phyloP scores from a whole-genome alignment of 768 basidiomycete genomes.

The Tylopilus rubrobrunneus region DNA sequence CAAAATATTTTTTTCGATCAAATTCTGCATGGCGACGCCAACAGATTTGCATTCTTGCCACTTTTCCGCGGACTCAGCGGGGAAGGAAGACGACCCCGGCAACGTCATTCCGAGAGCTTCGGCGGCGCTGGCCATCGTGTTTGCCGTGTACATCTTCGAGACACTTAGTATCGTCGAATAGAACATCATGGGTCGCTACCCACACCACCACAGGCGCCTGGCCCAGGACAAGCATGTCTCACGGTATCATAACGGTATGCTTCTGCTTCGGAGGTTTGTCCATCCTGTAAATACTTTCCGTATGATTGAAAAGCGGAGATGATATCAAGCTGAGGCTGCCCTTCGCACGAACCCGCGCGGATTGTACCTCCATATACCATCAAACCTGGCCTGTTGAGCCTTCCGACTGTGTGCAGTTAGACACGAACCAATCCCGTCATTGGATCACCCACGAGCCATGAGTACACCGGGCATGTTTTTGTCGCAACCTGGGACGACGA shows the following conservation, averaged over 20 bases:
- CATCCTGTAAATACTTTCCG: slow-evolving; percentile 90
- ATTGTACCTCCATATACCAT: slow-evolving; percentile 99
- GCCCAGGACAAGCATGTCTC: slow-evolving; percentile 93
- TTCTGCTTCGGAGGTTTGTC: slow-evolving; percentile 81
- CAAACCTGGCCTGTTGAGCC: slow-evolving; percentile 91
- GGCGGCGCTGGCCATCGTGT: slow-evolving; percentile 95
- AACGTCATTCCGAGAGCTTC: slow-evolving; percentile 96
- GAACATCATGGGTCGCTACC: slow-evolving; percentile 31
- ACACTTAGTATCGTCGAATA: slow-evolving; percentile 3
- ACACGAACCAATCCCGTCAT: background rate
- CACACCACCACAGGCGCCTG: slow-evolving; percentile 97
- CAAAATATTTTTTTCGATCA: slow-evolving; percentile 87
- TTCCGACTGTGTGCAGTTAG: slow-evolving; percentile 59
- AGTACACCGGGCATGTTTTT: slow-evolving; percentile 99
- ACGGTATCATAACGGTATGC: slow-evolving; percentile 80
- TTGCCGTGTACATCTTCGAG: slow-evolving; percentile 91
- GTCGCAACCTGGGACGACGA: slow-evolving; percentile 95
- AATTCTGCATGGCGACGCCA: slow-evolving; percentile 79
- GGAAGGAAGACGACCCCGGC: slow-evolving; percentile 96
- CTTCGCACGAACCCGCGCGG: slow-evolving; percentile 86
- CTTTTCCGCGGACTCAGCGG: slow-evolving; percentile 91
- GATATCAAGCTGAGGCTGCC: slow-evolving; percentile 84
- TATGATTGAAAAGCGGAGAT: slow-evolving; percentile 98
- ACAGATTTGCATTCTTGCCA: slow-evolving; percentile 74
- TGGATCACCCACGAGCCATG: slow-evolving; percentile 75